phyloP scores from a whole-genome alignment of 805 yeast genomes.

The Spathaspora passalidarum region DNA sequence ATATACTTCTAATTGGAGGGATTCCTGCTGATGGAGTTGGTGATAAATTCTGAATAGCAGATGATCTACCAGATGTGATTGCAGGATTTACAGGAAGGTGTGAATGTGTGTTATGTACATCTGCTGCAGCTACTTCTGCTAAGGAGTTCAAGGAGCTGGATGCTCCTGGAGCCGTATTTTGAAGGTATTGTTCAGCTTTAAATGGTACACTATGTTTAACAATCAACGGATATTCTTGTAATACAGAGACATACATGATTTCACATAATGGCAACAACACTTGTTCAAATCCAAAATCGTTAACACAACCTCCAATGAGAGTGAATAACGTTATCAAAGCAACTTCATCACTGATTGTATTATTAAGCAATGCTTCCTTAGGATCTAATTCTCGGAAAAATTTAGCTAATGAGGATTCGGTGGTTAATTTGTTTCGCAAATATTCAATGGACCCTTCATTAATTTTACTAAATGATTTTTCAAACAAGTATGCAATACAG shows the following conservation, averaged over 20 bases:
- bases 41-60: not conserved
- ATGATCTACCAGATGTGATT: not conserved
- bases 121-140: conserved; percentile 30
- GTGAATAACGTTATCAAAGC: conserved; percentile 56
- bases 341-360: conserved; percentile 41
- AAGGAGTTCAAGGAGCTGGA: conserved; percentile 24
- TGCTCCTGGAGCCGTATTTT: not conserved
- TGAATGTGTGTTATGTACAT: conserved; percentile 3
- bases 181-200: conserved; percentile 7
- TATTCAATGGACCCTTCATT: conserved; percentile 55
- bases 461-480: conserved; percentile 55
- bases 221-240: conserved; percentile 64
- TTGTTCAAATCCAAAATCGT: conserved; percentile 77
- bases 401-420: conserved; percentile 39
- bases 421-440: conserved; percentile 43
- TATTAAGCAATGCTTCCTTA: conserved; percentile 15
- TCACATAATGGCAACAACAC: conserved; percentile 66
- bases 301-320: conserved; percentile 65
- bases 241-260: conserved; percentile 57
- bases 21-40: not conserved
- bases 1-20: not conserved
- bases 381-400: conserved; percentile 48
- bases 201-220: conserved; percentile 39
- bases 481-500: conserved; percentile 60
- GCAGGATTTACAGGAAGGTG: not conserved